Percentiles rank a stretch among this genome's conserved stretches.
phyloP scores from a whole-genome alignment of 2,329 filamentous ascomycete genomes.

The Stachybotrys chartarum region DNA sequence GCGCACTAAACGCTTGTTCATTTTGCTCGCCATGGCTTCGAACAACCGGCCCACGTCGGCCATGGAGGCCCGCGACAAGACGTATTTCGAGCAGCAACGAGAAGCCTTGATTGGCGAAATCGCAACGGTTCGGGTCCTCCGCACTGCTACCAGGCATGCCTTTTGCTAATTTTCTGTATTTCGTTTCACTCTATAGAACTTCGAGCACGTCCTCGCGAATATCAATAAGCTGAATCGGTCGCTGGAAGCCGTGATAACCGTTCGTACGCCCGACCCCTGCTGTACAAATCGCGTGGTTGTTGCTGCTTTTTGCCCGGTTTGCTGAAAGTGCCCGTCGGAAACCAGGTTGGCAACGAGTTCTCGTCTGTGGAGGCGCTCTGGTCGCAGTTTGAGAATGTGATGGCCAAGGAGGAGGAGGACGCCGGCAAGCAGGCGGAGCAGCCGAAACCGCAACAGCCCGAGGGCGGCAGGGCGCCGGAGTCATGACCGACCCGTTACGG shows the following conservation, averaged over 20 bases:
- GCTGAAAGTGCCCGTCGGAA: background rate
- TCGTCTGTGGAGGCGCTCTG: slow-evolving; percentile 93
- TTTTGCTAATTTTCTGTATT: slow-evolving; percentile 1
- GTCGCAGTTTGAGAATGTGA: slow-evolving; percentile 95
- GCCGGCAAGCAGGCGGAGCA: slow-evolving; percentile 16
- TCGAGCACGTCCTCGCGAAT: slow-evolving; percentile 90
- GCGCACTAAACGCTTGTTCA: background rate
- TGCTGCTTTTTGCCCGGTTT: background rate
- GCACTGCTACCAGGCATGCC: background rate
- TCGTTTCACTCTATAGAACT: slow-evolving; percentile 37
- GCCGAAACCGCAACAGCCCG: slow-evolving; percentile 14
- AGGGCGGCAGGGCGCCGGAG: background rate
- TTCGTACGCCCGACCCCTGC: slow-evolving; percentile 31
- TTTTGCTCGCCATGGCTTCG: slow-evolving; percentile 20
- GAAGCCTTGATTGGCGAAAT: slow-evolving; percentile 66
- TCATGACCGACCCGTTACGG: background rate
- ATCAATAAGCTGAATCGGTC: slow-evolving; percentile 93
- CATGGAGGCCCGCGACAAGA: slow-evolving; percentile 32
- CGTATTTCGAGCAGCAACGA: slow-evolving; percentile 72
- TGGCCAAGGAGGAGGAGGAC: slow-evolving; percentile 61
- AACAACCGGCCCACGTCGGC: slow-evolving; percentile 16
- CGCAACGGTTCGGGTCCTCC: slow-evolving; percentile 47
- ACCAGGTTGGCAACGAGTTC: slow-evolving; percentile 90
- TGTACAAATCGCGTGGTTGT: background rate
- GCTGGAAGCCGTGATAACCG: slow-evolving; percentile 83